These are phyloP conservation scores for Pseudocercospora fijiensis DNA, from an alignment of 2,329 filamentous ascomycete species.

Conservation along the genomic window DNA sequence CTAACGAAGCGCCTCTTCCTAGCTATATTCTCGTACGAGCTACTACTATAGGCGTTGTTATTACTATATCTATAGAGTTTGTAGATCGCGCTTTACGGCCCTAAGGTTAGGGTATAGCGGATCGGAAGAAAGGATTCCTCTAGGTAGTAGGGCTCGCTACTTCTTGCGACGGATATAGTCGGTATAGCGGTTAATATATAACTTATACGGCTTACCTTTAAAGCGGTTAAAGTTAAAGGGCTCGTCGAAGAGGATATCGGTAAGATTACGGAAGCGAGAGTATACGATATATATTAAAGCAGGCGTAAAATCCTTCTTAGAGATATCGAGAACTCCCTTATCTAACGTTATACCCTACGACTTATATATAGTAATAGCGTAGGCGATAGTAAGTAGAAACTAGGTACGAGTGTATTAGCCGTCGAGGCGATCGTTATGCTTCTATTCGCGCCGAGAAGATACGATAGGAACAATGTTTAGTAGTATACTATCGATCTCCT, in stretches of 20 bases:
- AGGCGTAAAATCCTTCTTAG: not conserved
- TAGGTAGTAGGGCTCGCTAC: too few relatives aligned
- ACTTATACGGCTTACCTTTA: not conserved
- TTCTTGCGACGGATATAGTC: too few relatives aligned
- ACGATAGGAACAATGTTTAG: not conserved
- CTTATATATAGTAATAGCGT: not conserved
- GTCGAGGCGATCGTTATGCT: too few relatives aligned
- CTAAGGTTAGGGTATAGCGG: too few relatives aligned
- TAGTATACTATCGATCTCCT: not conserved
- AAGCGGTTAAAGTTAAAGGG: not conserved
- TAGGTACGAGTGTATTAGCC: not conserved
- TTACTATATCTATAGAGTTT: too few relatives aligned
- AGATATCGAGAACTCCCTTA: not conserved
- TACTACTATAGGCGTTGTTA: too few relatives aligned
- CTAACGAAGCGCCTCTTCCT: too few relatives aligned
- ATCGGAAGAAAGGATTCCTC: too few relatives aligned
- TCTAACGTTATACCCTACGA: not conserved
- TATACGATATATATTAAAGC: not conserved
- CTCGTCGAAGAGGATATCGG: not conserved
- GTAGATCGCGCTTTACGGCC: too few relatives aligned
- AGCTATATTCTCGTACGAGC: too few relatives aligned
- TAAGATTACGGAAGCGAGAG: not conserved
- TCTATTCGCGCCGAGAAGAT: too few relatives aligned
- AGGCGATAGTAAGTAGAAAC: not conserved
- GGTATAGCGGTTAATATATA: not conserved